A percentile compares a stretch with the other conserved stretches of the same genome.
These are phyloP conservation scores for Calonectria naviculata DNA, from an alignment of 2,329 filamentous ascomycete genomes.

Conservation along the genomic window DNA sequence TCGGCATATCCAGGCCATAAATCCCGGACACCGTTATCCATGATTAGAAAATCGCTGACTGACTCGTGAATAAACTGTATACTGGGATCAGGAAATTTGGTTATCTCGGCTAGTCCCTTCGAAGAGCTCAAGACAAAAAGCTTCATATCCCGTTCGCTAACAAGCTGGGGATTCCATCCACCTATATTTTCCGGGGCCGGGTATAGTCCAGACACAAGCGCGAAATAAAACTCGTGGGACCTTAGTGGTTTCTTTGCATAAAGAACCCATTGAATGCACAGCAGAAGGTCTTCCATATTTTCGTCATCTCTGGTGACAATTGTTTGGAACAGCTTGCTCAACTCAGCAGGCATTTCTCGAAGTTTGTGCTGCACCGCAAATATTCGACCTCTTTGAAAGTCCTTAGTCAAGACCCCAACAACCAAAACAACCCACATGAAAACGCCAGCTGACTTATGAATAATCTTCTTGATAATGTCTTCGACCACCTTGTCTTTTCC, in stretches of 20 bases:
- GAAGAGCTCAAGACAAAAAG: neutral
- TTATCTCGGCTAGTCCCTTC: neutral
- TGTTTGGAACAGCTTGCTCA: conserved; percentile 61
- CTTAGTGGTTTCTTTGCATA: conserved; percentile 57
- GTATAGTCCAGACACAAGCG: conserved; percentile 3
- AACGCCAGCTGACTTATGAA: conserved; percentile 51
- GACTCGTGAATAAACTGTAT: neutral
- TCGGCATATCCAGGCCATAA: neutral
- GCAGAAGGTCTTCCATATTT: conserved; percentile 51
- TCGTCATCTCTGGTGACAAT: conserved; percentile 60
- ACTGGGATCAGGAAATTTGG: neutral
- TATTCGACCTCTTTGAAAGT: conserved; percentile 41
- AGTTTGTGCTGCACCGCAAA: conserved; percentile 43
- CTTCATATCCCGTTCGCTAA: neutral
- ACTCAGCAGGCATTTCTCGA: conserved; percentile 46
- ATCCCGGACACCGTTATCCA: neutral
- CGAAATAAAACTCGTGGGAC: conserved; percentile 56
- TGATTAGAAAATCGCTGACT: neutral
- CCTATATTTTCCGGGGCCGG: conserved; percentile 24
- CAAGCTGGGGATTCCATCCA: conserved; percentile 30
- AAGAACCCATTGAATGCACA: conserved; percentile 64
- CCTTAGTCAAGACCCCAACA: conserved; percentile 49
- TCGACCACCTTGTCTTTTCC: neutral
- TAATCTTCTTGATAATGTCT: conserved; percentile 34
- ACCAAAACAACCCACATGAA: conserved; percentile 59